Evolutionary conservation across 1,284 basidiomycete genomes (phyloP).

Genomic region (Golubevia pallescens): DNA sequence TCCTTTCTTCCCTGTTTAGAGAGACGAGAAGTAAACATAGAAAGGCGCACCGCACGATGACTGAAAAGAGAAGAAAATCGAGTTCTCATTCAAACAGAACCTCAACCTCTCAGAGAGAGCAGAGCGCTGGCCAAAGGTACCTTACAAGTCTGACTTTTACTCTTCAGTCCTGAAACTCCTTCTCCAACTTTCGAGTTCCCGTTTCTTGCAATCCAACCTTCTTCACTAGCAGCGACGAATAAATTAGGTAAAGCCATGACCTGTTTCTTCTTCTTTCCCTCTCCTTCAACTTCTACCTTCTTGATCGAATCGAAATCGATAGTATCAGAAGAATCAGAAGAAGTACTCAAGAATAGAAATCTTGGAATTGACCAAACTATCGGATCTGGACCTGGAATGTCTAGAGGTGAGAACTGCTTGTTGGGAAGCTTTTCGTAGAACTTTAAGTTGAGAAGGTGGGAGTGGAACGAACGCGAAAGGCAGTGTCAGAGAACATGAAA

Average conservation of each 20-base stretch:
- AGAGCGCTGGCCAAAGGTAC: background rate
- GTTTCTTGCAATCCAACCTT: constrained; percentile 35
- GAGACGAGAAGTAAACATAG: no score
- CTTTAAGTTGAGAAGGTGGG: background rate
- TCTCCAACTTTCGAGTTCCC: constrained; percentile 3
- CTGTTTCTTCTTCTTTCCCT: constrained; percentile 4
- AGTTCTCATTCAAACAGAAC: no score
- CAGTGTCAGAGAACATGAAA: no score
- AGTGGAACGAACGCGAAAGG: no score
- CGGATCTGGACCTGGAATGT: constrained; percentile 36
- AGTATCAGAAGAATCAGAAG: constrained; percentile 10
- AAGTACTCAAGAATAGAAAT: constrained; percentile 33
- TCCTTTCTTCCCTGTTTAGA: no score
- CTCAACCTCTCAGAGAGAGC: background rate
- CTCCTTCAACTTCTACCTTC: constrained; percentile 1
- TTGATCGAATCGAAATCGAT: background rate
- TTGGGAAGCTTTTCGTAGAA: constrained; percentile 1
- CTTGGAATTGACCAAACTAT: constrained; percentile 31
- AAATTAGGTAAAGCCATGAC: constrained; percentile 41
- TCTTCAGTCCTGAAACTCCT: background rate
- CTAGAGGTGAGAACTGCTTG: constrained; percentile 15
- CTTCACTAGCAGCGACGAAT: constrained; percentile 34
- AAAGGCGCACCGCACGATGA: no score
- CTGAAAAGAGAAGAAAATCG: no score
- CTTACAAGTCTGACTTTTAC: background rate